These are phyloP conservation scores for Lachnellula suecica DNA, from an alignment of 2,329 filamentous ascomycete species.

Conservation along the genomic window DNA sequence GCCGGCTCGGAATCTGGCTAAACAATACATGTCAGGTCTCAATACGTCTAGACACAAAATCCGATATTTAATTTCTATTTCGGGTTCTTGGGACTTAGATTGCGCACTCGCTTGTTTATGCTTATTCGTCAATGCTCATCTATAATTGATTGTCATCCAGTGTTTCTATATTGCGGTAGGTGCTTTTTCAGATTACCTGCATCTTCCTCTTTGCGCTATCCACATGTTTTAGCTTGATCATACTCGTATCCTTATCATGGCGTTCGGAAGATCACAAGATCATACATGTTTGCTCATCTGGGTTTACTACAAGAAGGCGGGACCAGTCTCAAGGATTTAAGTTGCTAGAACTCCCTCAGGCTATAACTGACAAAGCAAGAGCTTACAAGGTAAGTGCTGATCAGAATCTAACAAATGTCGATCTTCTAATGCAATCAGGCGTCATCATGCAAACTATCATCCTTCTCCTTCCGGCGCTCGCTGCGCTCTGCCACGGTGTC, in stretches of 20 bases:
- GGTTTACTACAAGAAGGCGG: constrained; percentile 19
- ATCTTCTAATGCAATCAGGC: constrained; percentile 3
- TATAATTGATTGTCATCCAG: constrained; percentile 17
- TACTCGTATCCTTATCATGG: constrained; percentile 12
- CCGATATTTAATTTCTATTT: constrained; percentile 18
- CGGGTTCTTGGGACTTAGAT: constrained; percentile 8
- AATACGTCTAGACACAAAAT: constrained; percentile 6
- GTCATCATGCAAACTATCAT: constrained; percentile 10
- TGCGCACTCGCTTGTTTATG: constrained; percentile 10
- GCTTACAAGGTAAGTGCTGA: constrained; percentile 1
- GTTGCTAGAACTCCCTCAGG: neutral
- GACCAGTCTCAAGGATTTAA: constrained; percentile 1
- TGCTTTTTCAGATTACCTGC: constrained; percentile 7
- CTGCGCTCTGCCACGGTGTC: constrained; percentile 11
- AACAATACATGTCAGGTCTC: constrained; percentile 19
- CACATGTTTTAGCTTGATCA: constrained; percentile 3
- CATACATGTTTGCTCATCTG: neutral
- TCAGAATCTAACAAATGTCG: neutral
- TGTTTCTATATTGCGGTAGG: constrained; percentile 11
- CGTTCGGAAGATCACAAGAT: constrained; percentile 16
- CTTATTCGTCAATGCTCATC: constrained; percentile 15
- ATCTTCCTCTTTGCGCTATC: constrained; percentile 1
- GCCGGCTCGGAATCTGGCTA: constrained; percentile 21
- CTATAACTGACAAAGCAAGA: neutral
- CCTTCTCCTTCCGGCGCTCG: constrained; percentile 12